phyloP scores from a whole-genome alignment of 495 filamentous ascomycete genomes.

The Xylaria cubensis region DNA sequence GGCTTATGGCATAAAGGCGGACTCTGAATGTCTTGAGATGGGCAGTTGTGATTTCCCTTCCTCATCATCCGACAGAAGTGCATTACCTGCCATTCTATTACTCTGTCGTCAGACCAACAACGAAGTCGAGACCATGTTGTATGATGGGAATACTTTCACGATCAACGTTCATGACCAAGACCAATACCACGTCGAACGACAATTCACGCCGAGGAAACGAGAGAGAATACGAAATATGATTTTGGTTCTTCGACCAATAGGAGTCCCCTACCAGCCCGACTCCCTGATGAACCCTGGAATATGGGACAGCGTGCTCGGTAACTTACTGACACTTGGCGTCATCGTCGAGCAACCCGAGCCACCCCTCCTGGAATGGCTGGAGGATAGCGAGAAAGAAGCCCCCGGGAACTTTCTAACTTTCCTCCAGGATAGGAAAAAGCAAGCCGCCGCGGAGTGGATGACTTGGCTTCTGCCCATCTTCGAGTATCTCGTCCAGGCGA shows the following conservation, averaged over 20 bases:
- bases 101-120: slow-evolving; percentile 22
- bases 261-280: not conserved
- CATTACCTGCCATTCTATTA: slow-evolving; percentile 12
- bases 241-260: slow-evolving; percentile 6
- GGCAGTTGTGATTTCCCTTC: not conserved
- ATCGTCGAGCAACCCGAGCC: slow-evolving; percentile 17
- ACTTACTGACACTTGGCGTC: slow-evolving; percentile 16
- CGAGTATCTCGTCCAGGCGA: slow-evolving; percentile 21
- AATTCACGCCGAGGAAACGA: slow-evolving; percentile 10
- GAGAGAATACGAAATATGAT: slow-evolving; percentile 23
- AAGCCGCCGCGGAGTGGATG: slow-evolving; percentile 21
- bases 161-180: slow-evolving; percentile 3
- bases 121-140: slow-evolving; percentile 22
- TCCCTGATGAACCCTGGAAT: slow-evolving; percentile 15
- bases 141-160: slow-evolving; percentile 17
- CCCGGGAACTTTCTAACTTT: slow-evolving; percentile 1
- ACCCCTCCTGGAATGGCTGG: slow-evolving; percentile 7
- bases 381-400: slow-evolving; percentile 1
- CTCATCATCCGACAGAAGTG: not conserved
- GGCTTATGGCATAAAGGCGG: not conserved
- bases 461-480: slow-evolving; percentile 24
- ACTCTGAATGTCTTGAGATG: not conserved
- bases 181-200: not conserved
- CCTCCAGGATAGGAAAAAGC: slow-evolving; percentile 6
- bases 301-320: slow-evolving; percentile 21